Evolutionary conservation across 495 filamentous ascomycete genomes (phyloP), one percentile per base, ranked within the genome.

Genomic region (Aspergillus ostianus): DNA sequence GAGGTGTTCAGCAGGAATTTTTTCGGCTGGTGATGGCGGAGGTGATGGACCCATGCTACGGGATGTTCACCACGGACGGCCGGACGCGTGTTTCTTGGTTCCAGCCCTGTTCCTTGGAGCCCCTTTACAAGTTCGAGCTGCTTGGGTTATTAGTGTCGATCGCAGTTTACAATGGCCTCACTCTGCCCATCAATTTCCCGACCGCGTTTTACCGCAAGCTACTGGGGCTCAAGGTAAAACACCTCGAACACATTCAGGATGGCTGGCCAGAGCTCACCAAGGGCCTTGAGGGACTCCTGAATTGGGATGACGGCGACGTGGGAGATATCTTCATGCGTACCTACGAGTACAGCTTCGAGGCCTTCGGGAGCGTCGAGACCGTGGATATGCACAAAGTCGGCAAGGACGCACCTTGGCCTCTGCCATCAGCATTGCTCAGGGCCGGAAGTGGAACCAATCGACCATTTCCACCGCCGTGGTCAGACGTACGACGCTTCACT

Each of bases 1-100:
- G 94, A 55, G 94, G 94, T 52, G 91, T 98, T 4, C 91, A 96
- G 60, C 92, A 93, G 67, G 94, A 98, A 59, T 98, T 96, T 73
- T 97, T 98, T 76, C 85, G 90, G 32, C 66, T 96, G 44, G 85
- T 89, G 53, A 84, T 96, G 63, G 84, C 79, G 6, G 87, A 96
- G 66, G 89, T 87, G 3, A 74, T 97, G 26, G 80, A 91, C 67
- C 85, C 91, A 10, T 81, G 87, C 45, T 90, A 89, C 63, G 92
- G 86, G 67, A 81, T 80, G 67, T 97, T 97, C 71, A 87, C 87
- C 0, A 83, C 87, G 52, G 91, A 97, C 66, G 73, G 81, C 5
- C 75, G 82, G 46, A 91, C 88, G 0, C 84, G 85, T 21, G 86
- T 92, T 78, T 87, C 87, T 20, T 98, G 93, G 91, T 94, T 98